phyloP scores from a whole-genome alignment of 441 rosid genomes.

The Aquilaria agallochum region DNA sequence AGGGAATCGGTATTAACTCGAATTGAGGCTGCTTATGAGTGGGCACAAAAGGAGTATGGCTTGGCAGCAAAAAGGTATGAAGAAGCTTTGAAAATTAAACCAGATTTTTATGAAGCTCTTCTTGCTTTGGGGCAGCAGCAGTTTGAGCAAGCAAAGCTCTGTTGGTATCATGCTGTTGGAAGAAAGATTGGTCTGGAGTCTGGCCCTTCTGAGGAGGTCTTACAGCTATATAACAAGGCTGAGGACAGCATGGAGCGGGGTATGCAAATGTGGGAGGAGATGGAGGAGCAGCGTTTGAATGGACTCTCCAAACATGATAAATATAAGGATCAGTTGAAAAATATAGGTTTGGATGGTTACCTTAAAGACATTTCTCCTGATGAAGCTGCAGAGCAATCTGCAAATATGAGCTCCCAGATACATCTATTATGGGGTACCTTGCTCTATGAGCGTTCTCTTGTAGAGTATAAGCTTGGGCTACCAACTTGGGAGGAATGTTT shows the following conservation, averaged over 20 bases:
- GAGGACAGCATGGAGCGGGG: slow-evolving; percentile 92
- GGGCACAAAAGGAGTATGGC: slow-evolving; percentile 68
- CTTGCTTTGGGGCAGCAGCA: slow-evolving; percentile 90
- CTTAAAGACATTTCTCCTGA: slow-evolving; percentile 49
- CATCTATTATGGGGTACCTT: slow-evolving; percentile 91
- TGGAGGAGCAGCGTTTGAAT: slow-evolving; percentile 61
- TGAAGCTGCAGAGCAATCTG: slow-evolving; percentile 72
- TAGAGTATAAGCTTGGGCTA: slow-evolving; percentile 76
- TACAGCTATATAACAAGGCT: slow-evolving; percentile 82
- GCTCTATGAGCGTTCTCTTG: slow-evolving; percentile 87
- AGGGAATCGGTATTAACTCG: slow-evolving; percentile 53
- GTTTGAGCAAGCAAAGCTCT: slow-evolving; percentile 91
- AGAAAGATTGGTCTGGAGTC: slow-evolving; percentile 55
- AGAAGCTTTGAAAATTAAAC: slow-evolving; percentile 76
- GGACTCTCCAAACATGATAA: slow-evolving; percentile 61
- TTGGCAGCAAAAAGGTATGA: slow-evolving; percentile 67
- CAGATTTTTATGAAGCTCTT: slow-evolving; percentile 84
- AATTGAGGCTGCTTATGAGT: slow-evolving; percentile 54
- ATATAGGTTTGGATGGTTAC: slow-evolving; percentile 60
- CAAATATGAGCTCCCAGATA: slow-evolving; percentile 82
- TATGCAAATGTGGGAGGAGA: slow-evolving; percentile 94
- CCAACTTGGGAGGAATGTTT: slow-evolving; percentile 96
- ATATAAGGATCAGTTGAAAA: slow-evolving; percentile 47
- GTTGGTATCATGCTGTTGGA: slow-evolving; percentile 84
- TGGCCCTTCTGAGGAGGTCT: slow-evolving; percentile 67